A percentile compares a stretch with the other conserved stretches of the same genome.
phyloP scores from a whole-genome alignment of 352 stramenopile genomes.

The Pythium folliculosum region DNA sequence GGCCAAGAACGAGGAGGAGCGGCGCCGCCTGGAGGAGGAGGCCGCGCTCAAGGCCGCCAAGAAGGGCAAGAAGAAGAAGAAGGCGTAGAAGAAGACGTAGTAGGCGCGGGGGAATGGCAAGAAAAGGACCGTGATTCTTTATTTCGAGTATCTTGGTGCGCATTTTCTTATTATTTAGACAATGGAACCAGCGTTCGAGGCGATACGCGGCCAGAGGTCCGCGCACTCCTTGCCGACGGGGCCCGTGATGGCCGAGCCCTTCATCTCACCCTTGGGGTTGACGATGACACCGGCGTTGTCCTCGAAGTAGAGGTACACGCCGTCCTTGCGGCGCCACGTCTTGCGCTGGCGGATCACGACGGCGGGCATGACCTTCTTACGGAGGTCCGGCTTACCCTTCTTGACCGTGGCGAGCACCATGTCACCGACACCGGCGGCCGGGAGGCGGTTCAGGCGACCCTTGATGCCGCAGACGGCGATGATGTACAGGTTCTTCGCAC shows the following conservation, averaged over 20 bases:
- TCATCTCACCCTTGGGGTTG: conserved; percentile 99
- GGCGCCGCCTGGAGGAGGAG: conserved; percentile 69
- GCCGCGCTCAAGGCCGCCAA: conserved; percentile 73
- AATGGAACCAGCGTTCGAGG: conserved; percentile 99
- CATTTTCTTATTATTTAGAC: conserved; percentile 86
- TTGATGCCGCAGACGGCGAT: conserved; percentile 99
- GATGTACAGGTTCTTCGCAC: conserved; percentile 99
- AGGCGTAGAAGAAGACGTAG: conserved; percentile 31
- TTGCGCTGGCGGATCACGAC: conserved; percentile 99
- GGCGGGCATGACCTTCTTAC: conserved; percentile 99
- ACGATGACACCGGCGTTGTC: conserved; percentile 99
- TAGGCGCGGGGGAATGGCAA: background rate
- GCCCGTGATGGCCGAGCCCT: conserved; percentile 99
- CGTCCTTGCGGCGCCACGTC: conserved; percentile 98
- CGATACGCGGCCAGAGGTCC: conserved; percentile 99
- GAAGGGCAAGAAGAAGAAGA: conserved; percentile 86
- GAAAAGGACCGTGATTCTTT: conserved; percentile 35
- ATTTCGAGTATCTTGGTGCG: conserved; percentile 14
- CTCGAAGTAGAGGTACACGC: conserved; percentile 99
- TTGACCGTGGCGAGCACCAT: conserved; percentile 99
- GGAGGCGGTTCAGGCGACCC: conserved; percentile 98
- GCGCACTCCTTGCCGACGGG: conserved; percentile 99
- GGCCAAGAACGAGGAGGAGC: conserved; percentile 73
- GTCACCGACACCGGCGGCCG: conserved; percentile 97
- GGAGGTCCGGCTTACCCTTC: conserved; percentile 99